Evolutionary conservation across 1,139 yeast genomes (phyloP).

Genomic region (Lodderomyces beijingensis): DNA sequence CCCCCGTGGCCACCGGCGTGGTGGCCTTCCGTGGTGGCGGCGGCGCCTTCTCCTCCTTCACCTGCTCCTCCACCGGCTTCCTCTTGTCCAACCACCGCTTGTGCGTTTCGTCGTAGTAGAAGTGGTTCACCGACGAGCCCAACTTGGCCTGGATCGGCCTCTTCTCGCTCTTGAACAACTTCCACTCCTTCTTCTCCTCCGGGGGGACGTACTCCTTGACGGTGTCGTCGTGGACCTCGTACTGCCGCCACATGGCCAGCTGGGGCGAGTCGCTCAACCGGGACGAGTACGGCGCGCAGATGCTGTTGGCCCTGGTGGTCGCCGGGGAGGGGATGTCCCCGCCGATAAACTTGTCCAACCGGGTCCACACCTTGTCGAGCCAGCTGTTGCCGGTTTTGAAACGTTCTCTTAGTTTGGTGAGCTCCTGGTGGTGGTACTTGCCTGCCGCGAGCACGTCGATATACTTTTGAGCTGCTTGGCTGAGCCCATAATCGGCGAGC

Average conservation of each 20-base stretch:
- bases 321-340: too few relatives aligned
- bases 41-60: constrained; percentile 57
- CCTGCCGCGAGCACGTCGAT: constrained; percentile 44
- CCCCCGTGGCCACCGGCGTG: constrained; percentile 4
- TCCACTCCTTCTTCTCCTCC: constrained; percentile 10
- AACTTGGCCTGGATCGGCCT: constrained; percentile 81
- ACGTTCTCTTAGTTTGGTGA: constrained; percentile 41
- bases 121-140: constrained; percentile 68
- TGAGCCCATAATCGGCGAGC: constrained; percentile 60
- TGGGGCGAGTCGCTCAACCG: constrained; percentile 45
- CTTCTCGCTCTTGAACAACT: constrained; percentile 36
- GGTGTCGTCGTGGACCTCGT: constrained; percentile 46
- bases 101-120: constrained; percentile 78
- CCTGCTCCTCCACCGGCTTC: constrained; percentile 67
- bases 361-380: constrained; percentile 84
- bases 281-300: constrained; percentile 34
- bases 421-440: constrained; percentile 34
- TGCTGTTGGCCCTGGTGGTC: too few relatives aligned
- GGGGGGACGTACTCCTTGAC: constrained; percentile 33
- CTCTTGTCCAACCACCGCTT: constrained; percentile 84
- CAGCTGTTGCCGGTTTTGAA: constrained; percentile 68
- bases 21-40: constrained; percentile 83
- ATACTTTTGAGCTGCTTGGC: constrained; percentile 55
- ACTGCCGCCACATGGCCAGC: constrained; percentile 44
- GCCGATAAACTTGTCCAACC: constrained; percentile 84